These are phyloP conservation scores for Candida palmyrensis DNA, from an alignment of 805 yeast species.

Conservation along the genomic window DNA sequence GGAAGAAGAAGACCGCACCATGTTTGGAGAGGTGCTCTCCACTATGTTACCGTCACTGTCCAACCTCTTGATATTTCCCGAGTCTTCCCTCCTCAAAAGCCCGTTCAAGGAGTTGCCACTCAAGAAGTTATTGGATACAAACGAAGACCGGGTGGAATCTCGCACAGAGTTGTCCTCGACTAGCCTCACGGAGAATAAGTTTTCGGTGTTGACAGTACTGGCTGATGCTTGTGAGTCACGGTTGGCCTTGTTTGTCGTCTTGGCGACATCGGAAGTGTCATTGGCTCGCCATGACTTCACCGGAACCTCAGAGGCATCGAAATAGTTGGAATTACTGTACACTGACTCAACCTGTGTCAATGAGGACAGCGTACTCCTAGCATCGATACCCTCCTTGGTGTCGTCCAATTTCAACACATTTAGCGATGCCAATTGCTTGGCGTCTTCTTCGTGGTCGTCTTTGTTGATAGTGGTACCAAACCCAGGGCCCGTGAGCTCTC, in stretches of 20 bases:
- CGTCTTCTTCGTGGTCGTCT: slow-evolving; percentile 20
- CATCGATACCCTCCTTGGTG: slow-evolving; percentile 7
- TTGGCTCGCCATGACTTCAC: slow-evolving; percentile 39
- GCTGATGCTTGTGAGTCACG: slow-evolving; percentile 67
- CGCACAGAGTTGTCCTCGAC: slow-evolving; percentile 50
- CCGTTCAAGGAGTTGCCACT: slow-evolving; percentile 22
- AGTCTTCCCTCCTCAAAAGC: slow-evolving; percentile 19
- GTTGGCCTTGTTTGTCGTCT: slow-evolving; percentile 27
- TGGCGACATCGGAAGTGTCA: slow-evolving; percentile 6
- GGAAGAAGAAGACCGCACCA: slow-evolving; percentile 19
- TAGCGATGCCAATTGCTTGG: slow-evolving; percentile 42
- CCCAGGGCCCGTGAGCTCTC: slow-evolving; percentile 29
- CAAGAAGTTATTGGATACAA: slow-evolving; percentile 14
- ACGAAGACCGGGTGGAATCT: slow-evolving; percentile 23
- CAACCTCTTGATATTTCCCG: slow-evolving; percentile 37
- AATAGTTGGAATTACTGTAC: slow-evolving; percentile 19
- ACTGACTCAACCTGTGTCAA: slow-evolving; percentile 47
- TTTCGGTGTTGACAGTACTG: slow-evolving; percentile 83
- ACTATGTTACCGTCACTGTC: slow-evolving; percentile 43
- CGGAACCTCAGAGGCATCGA: slow-evolving; percentile 34
- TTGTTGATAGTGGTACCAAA: slow-evolving; percentile 23
- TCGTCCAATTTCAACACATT: slow-evolving; percentile 48
- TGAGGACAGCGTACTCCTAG: slow-evolving; percentile 40
- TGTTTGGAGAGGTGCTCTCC: slow-evolving; percentile 4
- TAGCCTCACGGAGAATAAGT: slow-evolving; percentile 71